Evolutionary conservation across 768 basidiomycete genomes (phyloP), one percentile per base, ranked within the genome.

Genomic region (Tylopilus vinaceipallidus): DNA sequence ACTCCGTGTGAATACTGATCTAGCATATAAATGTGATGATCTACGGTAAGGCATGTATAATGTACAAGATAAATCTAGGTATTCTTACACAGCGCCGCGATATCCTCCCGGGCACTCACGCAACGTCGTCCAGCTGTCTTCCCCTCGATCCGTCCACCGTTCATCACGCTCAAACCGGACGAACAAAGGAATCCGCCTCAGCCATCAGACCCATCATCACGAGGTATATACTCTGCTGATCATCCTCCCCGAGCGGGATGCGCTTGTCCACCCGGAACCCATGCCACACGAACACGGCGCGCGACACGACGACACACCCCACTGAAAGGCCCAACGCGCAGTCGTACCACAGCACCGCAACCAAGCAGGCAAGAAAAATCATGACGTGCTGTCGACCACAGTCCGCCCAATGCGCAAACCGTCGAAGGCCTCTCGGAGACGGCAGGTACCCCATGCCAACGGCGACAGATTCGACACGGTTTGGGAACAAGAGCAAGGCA

Each of bases 341-440:
- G 20, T 55, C 34, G 29, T 60, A 59, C 60, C 62, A 70, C 29
- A 60, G 16, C 14, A 58, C 19, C 33, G 23, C 41, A 2, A 49
- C 38, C 11, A 64, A 16, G 32, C 8, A 50, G 13, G 66, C 66
- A 42, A 71, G 45, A 53, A 72, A 71, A 44, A 70, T 65, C 60
- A 61, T 49, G 52, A 66, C 60, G 42, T 72, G 68, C n/a, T 67
- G 65, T 38, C 55, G 47, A 2, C 63, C 71, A 43, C 61, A 71
- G 12, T 70, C 63, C 3, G 63, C 69, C 71, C 71, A 73, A 41
- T 73, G 60, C 19, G 67, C 64, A 33, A 71, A 70, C 24, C 72
- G 71, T n/a, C 63, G 64, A n/a, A 67, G 43, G n/a, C 71, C 71
- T 37, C 43, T 60, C 1, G 54, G 56, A 29, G 65, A 58, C 2